Conservation (phyloP, 495 filamentous ascomycete species). For the Lichina pygmaea region DNA sequence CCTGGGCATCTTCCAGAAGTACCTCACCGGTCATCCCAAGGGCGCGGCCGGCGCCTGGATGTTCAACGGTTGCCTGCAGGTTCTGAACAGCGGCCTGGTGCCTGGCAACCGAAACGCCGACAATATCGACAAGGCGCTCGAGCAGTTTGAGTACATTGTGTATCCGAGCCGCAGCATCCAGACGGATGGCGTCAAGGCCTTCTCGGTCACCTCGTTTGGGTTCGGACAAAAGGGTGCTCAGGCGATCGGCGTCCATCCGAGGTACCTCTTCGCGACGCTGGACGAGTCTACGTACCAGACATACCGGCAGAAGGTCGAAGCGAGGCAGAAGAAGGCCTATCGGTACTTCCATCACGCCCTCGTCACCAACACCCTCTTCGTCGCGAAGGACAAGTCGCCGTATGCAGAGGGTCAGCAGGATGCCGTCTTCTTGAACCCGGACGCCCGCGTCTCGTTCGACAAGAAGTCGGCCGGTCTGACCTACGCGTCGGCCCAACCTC, state of each 20-base stretch:
- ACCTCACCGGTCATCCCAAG: constrained; percentile 95
- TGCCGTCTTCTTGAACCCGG: constrained; percentile 82
- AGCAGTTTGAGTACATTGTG: constrained; percentile 92
- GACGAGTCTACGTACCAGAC: constrained; percentile 55
- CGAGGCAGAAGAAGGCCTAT: constrained; percentile 93
- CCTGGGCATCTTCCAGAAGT: constrained; percentile 97
- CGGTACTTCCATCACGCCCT: constrained; percentile 92
- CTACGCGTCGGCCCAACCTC: constrained; percentile 37
- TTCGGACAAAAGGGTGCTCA: constrained; percentile 98
- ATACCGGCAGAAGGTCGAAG: constrained; percentile 70
- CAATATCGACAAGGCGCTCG: constrained; percentile 87
- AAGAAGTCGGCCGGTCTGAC: constrained; percentile 54
- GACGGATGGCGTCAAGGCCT: constrained; percentile 92
- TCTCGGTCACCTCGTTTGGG: constrained; percentile 95
- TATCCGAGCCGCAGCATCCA: constrained; percentile 90
- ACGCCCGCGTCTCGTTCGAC: constrained; percentile 59
- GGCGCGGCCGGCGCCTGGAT: constrained; percentile 98
- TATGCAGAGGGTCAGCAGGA: constrained; percentile 71
- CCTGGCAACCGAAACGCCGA: constrained; percentile 96
- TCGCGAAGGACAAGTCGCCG: constrained; percentile 72
- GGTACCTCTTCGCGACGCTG: constrained; percentile 85
- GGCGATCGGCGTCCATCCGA: constrained; percentile 86
- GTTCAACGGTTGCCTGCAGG: constrained; percentile 94
- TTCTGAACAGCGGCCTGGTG: constrained; percentile 75
- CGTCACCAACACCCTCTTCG: constrained; percentile 92